These are phyloP conservation scores for Tricholoma flavovirens DNA, from an alignment of 768 basidiomycete species.

Conservation along the genomic window DNA sequence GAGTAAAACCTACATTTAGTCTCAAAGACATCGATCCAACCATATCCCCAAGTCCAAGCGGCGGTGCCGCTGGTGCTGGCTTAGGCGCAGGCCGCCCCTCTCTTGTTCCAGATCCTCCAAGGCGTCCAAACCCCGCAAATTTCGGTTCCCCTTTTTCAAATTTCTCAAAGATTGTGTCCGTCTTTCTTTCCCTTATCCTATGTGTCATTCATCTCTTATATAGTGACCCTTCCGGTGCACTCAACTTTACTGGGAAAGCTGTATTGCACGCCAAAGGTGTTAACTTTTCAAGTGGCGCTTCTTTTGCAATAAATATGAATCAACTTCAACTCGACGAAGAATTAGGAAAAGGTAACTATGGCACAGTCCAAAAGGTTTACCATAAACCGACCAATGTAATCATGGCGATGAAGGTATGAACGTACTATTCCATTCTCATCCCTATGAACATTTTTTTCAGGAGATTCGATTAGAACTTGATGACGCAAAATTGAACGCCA, in stretches of 20 bases:
- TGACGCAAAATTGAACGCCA: conserved; percentile 86
- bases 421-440: conserved; percentile 6
- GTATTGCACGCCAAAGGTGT: conserved; percentile 84
- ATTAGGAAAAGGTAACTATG: conserved; percentile 94
- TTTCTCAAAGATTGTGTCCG: conserved; percentile 91
- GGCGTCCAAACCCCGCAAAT: conserved; percentile 32
- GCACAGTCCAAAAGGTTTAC: conserved; percentile 92
- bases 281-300: conserved; percentile 83
- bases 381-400: conserved; percentile 92
- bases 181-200: conserved; percentile 13
- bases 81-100: conserved; percentile 65
- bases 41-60: conserved; percentile 35
- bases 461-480: conserved; percentile 98
- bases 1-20: conserved; percentile 51
- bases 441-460: conserved; percentile 35
- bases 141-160: conserved; percentile 83
- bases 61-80: conserved; percentile 58
- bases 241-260: conserved; percentile 92
- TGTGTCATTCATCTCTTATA: conserved; percentile 6
- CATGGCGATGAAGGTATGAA: conserved; percentile 96
- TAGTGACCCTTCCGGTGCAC: conserved; percentile 93
- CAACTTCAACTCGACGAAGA: conserved; percentile 90
- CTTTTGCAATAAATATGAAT: conserved; percentile 91
- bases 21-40: conserved; percentile 57
- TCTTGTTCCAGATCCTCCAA: conserved; percentile 34